These are phyloP conservation scores for Wilcoxina mikolae DNA, from an alignment of 495 filamentous ascomycete species.

Conservation along the genomic window DNA sequence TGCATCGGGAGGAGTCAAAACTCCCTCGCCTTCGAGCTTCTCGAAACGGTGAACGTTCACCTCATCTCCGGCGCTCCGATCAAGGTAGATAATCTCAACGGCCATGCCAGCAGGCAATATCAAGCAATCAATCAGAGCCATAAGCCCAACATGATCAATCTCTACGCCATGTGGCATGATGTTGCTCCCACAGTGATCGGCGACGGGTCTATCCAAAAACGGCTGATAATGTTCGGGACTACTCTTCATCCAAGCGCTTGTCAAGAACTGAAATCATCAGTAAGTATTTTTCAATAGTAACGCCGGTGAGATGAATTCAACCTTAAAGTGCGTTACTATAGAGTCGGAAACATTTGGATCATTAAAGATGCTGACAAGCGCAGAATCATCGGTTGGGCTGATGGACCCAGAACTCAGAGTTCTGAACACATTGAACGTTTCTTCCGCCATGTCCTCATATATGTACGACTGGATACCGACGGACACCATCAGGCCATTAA, in stretches of 20 bases:
- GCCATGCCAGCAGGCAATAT: constrained; percentile 65
- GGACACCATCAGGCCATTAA: constrained; percentile 55
- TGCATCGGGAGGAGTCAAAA: constrained; percentile 32
- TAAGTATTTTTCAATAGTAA: not conserved
- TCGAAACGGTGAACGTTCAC: constrained; percentile 66
- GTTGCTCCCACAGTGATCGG: constrained; percentile 51
- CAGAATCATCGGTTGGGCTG: not conserved
- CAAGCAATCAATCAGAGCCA: constrained; percentile 60
- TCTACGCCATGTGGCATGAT: constrained; percentile 66
- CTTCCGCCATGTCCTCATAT: constrained; percentile 72
- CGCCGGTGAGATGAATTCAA: constrained; percentile 29
- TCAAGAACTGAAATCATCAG: constrained; percentile 54
- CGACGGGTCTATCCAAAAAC: constrained; percentile 45
- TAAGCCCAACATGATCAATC: constrained; percentile 77
- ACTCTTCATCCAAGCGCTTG: constrained; percentile 72
- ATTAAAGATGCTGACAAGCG: constrained; percentile 62
- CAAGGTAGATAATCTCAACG: constrained; percentile 80
- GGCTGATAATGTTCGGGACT: constrained; percentile 51
- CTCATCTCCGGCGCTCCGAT: constrained; percentile 64
- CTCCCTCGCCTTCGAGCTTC: constrained; percentile 35
- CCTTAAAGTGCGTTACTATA: constrained; percentile 60
- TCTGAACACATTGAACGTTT: constrained; percentile 50
- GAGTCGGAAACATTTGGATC: constrained; percentile 46
- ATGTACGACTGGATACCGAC: constrained; percentile 51
- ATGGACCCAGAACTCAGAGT: not conserved